Evolutionary conservation across 768 basidiomycete species (phyloP).

Genomic region (Xerocomellus amylosporus): DNA sequence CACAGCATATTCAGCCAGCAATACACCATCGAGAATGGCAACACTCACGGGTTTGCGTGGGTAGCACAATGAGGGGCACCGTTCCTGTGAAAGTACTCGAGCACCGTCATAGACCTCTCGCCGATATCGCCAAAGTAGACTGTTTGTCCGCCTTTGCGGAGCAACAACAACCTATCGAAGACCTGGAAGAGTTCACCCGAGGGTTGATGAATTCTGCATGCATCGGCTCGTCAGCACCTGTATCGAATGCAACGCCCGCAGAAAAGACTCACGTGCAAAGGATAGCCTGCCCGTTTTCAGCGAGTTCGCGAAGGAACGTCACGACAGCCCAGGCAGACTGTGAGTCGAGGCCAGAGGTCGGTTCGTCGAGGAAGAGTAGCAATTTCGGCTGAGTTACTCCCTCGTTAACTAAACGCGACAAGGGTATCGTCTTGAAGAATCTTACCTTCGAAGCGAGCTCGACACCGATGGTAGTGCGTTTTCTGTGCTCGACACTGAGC

Average conservation of each 20-base stretch:
- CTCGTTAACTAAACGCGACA: neutral
- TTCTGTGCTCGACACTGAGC: slow-evolving; percentile 47
- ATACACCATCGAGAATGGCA: no score
- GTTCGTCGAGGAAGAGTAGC: slow-evolving; percentile 58
- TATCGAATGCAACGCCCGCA: neutral
- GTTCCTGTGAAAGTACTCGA: slow-evolving; percentile 24
- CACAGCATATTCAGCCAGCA: neutral
- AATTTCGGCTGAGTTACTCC: slow-evolving; percentile 36
- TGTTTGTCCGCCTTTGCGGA: slow-evolving; percentile 55
- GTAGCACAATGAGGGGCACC: slow-evolving; percentile 18
- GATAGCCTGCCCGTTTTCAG: slow-evolving; percentile 52
- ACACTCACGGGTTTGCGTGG: slow-evolving; percentile 25
- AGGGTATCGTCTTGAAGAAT: neutral
- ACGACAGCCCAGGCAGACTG: slow-evolving; percentile 52
- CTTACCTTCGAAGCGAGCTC: slow-evolving; percentile 55
- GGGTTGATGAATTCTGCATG: slow-evolving; percentile 30
- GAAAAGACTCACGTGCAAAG: slow-evolving; percentile 46
- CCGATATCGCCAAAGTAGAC: slow-evolving; percentile 61
- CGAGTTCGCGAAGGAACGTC: slow-evolving; percentile 48
- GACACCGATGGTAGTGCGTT: slow-evolving; percentile 59
- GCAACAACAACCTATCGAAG: slow-evolving; percentile 50
- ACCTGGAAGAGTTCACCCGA: slow-evolving; percentile 49
- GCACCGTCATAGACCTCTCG: slow-evolving; percentile 19
- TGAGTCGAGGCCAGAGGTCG: slow-evolving; percentile 54
- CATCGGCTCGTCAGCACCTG: neutral